These are phyloP conservation scores for Dothistroma septosporum DNA, from an alignment of 2,329 filamentous ascomycete genomes.

Conservation along the genomic window DNA sequence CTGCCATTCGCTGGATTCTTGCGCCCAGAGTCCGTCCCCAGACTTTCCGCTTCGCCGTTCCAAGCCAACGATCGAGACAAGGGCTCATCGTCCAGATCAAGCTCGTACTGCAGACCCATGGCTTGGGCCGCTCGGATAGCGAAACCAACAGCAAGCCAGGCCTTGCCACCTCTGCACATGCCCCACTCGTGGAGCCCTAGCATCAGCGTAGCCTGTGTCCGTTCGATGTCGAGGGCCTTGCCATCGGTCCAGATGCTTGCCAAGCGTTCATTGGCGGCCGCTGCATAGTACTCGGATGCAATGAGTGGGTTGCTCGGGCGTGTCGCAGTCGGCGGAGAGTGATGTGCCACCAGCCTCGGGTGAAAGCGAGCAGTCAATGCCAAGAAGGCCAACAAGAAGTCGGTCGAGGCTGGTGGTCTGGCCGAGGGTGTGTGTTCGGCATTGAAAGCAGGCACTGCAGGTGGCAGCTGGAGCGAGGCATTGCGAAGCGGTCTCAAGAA, in stretches of 20 bases:
- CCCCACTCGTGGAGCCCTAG: constrained; percentile 69
- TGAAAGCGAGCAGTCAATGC: constrained; percentile 63
- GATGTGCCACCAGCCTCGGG: constrained; percentile 52
- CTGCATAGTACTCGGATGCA: constrained; percentile 63
- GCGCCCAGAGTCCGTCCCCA: constrained; percentile 27
- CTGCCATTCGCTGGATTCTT: constrained; percentile 26
- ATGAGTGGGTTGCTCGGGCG: constrained; percentile 50
- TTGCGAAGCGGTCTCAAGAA: constrained; percentile 50
- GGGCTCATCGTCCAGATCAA: constrained; percentile 39
- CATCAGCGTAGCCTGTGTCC: constrained; percentile 66
- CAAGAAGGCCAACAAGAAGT: constrained; percentile 62
- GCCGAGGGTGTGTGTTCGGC: background rate
- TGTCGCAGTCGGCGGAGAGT: constrained; percentile 48
- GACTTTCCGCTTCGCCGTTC: constrained; percentile 38
- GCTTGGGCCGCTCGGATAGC: constrained; percentile 59
- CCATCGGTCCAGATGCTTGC: constrained; percentile 45
- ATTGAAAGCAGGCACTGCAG: constrained; percentile 25
- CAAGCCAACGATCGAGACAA: constrained; percentile 37
- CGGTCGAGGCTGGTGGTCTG: constrained; percentile 49
- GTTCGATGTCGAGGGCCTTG: constrained; percentile 55
- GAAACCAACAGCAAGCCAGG: constrained; percentile 63
- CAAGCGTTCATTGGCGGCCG: constrained; percentile 53
- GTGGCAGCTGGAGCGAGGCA: constrained; percentile 22
- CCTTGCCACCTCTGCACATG: constrained; percentile 57
- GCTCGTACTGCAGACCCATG: constrained; percentile 58